Conservation (phyloP, 2,329 filamentous ascomycete species). For the Epicoccum nigrum region DNA sequence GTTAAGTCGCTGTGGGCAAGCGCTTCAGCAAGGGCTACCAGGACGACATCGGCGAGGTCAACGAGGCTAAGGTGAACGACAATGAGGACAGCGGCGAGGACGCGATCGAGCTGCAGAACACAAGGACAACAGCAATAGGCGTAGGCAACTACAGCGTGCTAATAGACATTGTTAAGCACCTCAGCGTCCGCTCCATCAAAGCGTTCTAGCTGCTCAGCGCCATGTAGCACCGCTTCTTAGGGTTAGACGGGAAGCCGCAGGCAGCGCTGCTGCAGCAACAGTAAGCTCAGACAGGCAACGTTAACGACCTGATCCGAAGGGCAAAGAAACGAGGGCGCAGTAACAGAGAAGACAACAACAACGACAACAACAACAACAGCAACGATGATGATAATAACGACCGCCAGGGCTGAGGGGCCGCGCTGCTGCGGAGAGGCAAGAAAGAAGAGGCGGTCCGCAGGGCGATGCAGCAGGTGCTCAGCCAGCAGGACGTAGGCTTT, state of each 20-base stretch:
- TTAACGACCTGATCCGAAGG: too few species aligned
- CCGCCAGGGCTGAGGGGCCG: too few species aligned
- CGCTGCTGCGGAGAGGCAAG: too few species aligned
- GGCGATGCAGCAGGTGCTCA: constrained; percentile 8
- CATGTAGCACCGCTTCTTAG: too few species aligned
- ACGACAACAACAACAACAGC: too few species aligned
- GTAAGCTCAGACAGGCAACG: neutral
- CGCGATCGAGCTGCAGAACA: neutral
- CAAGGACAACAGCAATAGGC: too few species aligned
- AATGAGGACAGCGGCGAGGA: constrained; percentile 5
- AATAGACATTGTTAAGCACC: constrained; percentile 26
- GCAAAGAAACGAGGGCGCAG: too few species aligned
- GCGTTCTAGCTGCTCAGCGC: neutral
- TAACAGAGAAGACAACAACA: too few species aligned
- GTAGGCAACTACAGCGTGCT: neutral
- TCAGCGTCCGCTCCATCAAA: constrained; percentile 25
- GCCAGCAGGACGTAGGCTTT: constrained; percentile 15
- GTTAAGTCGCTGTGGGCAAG: constrained; percentile 20
- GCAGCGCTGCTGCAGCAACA: too few species aligned
- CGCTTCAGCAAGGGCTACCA: constrained; percentile 18
- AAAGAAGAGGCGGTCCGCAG: neutral
- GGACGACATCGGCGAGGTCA: constrained; percentile 13
- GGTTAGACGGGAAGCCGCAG: too few species aligned
- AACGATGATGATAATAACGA: too few species aligned
- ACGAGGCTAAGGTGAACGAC: too few species aligned